Conservation (phyloP, 306 rosid species). For the Cucumis hystrix region DNA sequence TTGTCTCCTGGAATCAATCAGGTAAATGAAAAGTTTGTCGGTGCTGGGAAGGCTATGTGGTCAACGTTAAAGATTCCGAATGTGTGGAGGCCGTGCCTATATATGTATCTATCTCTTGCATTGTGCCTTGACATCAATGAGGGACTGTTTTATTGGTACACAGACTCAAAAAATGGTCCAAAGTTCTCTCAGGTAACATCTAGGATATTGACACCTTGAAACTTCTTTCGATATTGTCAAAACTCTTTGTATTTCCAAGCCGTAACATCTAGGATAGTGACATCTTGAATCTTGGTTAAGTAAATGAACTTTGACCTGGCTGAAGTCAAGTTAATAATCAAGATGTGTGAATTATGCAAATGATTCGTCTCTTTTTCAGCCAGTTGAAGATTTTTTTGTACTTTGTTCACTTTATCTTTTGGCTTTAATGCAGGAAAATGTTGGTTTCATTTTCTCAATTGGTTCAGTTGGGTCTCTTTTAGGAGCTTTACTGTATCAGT, state of each 20-base stretch:
- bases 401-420: neutral
- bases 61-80: constrained; percentile 53
- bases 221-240: neutral
- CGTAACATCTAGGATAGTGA: neutral
- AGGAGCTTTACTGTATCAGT: constrained; percentile 83
- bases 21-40: constrained; percentile 61
- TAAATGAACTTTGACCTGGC: neutral
- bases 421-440: constrained; percentile 47
- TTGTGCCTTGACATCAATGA: constrained; percentile 68
- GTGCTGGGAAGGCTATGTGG: constrained; percentile 78
- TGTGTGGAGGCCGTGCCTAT: constrained; percentile 84
- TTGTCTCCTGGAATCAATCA: constrained; percentile 25
- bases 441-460: constrained; percentile 73
- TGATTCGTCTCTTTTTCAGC: neutral
- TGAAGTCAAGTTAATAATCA: neutral
- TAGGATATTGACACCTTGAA: no score
- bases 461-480: constrained; percentile 75
- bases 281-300: neutral
- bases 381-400: neutral
- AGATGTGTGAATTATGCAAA: neutral
- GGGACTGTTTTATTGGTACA: constrained; percentile 93
- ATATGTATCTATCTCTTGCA: constrained; percentile 73
- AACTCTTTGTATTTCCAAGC: neutral
- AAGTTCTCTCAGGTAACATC: constrained; percentile 66
- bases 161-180: constrained; percentile 76